Evolutionary conservation across 2,329 filamentous ascomycete species (phyloP), one percentile per base, ranked within the genome.

Genomic region (Nemania bipapillata): DNA sequence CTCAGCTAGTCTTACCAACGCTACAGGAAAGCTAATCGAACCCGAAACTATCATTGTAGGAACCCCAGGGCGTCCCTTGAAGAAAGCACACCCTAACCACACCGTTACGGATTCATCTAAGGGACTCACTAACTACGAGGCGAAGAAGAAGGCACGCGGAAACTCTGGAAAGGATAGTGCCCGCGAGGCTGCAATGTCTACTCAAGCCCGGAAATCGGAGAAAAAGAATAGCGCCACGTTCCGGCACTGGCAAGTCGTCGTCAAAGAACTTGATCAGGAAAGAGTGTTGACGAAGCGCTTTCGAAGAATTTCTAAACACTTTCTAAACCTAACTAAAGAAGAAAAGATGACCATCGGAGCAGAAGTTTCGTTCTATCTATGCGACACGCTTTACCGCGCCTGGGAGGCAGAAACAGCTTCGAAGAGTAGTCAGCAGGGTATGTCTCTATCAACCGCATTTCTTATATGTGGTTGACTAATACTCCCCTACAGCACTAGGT

Each of bases 1-100:
- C 76, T 89, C 91, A 1, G 89, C 89, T 12, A 92, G 90, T 77
- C 81, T 93, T 54, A 91, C 89, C 0, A 90, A 89, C 65, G 83
- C 87, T 0, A 82, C 84, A 1, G 90, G 90, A 2, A 91, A 89
- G 70, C 81, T 81, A 2, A 83, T 92, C 4, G 83, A 90, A 26
- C 89, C 89, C 0, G 89, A 92, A 75, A 87, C 83, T 3, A 86
- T 93, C 3, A 86, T 93, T 56, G 85, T 90, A 1, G 83, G 86
- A 52, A 22, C 30, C 3, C 17, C 61, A 47, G 35, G 47, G 15
- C 2, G 8, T 1, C 9, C 40, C 2, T 58, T 65, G 24, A 77
- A 57, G 52, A 57, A 28, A 65, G 62, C n/a, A 37, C 1, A 26
- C n/a, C 1, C 42, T 6, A 53, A 20, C 2, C 61, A 45, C 6